phyloP scores from a whole-genome alignment of 2,329 filamentous ascomycete genomes.

The Lomentospora prolificans region DNA sequence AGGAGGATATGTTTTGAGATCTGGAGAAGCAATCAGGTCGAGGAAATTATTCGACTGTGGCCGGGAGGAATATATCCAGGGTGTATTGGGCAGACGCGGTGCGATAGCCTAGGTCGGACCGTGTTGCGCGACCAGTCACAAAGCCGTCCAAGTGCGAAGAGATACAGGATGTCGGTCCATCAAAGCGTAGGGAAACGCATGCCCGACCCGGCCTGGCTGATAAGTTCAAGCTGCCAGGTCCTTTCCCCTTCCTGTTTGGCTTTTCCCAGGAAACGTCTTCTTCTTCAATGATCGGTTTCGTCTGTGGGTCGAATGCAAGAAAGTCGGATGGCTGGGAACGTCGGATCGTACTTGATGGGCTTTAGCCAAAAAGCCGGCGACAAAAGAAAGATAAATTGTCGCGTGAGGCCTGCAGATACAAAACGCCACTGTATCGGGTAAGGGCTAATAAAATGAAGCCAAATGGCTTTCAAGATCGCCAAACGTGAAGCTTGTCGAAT shows the following conservation, averaged over 20 bases:
- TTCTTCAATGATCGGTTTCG: not conserved
- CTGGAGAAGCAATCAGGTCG: no score
- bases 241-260: not conserved
- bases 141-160: not conserved
- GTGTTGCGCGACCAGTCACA: not conserved
- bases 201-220: not conserved
- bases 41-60: no score
- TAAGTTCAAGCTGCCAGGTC: not conserved
- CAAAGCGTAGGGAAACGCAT: not conserved
- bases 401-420: not conserved
- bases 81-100: not conserved
- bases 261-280: not conserved
- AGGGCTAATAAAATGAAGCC: no score
- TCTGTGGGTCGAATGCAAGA: not conserved
- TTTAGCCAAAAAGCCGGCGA: constrained; percentile 1
- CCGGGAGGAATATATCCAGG: not conserved
- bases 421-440: no score
- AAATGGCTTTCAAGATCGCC: no score
- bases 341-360: not conserved
- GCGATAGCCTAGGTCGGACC: not conserved
- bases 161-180: not conserved
- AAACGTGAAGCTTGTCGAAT: no score
- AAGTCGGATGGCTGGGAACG: constrained; percentile 4
- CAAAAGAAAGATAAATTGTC: not conserved
- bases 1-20: no score